A percentile compares a stretch with the other conserved stretches of the same genome.
Evolutionary conservation across 176 grass and related monocot genomes (phyloP).

Genomic region (Triticum urartu): DNA sequence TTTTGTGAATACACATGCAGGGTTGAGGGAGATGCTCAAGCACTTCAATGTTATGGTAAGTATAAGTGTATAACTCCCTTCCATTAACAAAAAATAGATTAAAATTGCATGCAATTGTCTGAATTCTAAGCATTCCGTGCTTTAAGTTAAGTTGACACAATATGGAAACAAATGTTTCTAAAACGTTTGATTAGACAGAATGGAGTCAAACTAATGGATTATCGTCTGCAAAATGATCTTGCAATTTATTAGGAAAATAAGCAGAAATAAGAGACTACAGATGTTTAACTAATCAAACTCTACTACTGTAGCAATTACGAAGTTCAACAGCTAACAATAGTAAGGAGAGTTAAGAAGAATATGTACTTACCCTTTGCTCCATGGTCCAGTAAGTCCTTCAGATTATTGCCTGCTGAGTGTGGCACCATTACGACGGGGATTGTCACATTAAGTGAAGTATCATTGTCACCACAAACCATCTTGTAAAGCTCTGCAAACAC

Average conservation of each 20-base stretch:
- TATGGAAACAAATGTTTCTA: neutral
- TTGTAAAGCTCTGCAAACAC: constrained; percentile 82
- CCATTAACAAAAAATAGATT: too few species aligned
- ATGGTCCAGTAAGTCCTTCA: constrained; percentile 51
- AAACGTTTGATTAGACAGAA: neutral
- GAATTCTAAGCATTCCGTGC: too few species aligned
- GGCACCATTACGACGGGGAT: constrained; percentile 94
- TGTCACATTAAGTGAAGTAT: constrained; percentile 82
- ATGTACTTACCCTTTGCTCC: constrained; percentile 49
- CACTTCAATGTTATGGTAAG: too few species aligned
- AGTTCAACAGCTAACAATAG: neutral
- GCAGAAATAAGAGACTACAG: neutral
- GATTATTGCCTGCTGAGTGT: constrained; percentile 74
- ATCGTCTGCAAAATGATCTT: neutral
- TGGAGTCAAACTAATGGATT: neutral
- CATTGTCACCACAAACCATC: constrained; percentile 94
- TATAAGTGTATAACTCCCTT: too few species aligned
- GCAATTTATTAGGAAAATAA: neutral
- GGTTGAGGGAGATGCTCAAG: too few species aligned
- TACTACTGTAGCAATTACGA: neutral
- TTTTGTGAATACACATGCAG: neutral
- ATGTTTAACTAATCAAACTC: neutral
- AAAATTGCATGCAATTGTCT: too few species aligned
- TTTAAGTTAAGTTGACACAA: too few species aligned
- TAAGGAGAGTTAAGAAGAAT: constrained; percentile 18